Evolutionary conservation across 352 stramenopile species (phyloP).

Genomic region (Globisporangium irregulare): DNA sequence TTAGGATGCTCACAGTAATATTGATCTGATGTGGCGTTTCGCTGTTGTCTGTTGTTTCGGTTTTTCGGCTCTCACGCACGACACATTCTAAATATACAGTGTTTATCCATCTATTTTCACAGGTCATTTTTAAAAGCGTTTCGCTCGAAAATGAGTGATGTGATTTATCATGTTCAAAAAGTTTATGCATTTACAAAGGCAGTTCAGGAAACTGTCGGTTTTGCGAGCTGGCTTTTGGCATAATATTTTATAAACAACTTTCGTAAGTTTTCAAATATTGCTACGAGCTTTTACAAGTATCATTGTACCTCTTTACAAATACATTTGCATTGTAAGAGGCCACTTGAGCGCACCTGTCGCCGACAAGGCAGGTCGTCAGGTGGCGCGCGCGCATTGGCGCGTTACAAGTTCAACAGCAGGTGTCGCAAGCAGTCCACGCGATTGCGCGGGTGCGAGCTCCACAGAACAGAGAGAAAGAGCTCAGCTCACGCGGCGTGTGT

Average conservation of each 20-base stretch:
- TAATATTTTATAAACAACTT: background rate
- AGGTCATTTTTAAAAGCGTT: too few species aligned
- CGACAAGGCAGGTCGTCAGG: background rate
- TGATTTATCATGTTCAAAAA: background rate
- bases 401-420: slow-evolving; percentile 15
- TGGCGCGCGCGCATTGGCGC: slow-evolving; percentile 10
- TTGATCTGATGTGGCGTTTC: too few species aligned
- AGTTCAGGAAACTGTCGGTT: background rate
- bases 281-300: background rate
- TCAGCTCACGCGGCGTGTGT: background rate
- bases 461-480: background rate
- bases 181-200: background rate
- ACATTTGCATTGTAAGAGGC: background rate
- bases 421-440: slow-evolving; percentile 7
- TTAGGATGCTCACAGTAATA: too few species aligned
- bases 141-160: background rate
- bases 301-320: background rate
- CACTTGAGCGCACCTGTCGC: background rate
- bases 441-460: background rate
- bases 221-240: background rate
- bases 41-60: too few species aligned
- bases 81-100: too few species aligned
- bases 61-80: too few species aligned
- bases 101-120: too few species aligned
- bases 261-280: background rate